Base-by-base conservation (phyloP, 495 filamentous ascomycete species). In the Rhizodiscina lignyota region DNA sequence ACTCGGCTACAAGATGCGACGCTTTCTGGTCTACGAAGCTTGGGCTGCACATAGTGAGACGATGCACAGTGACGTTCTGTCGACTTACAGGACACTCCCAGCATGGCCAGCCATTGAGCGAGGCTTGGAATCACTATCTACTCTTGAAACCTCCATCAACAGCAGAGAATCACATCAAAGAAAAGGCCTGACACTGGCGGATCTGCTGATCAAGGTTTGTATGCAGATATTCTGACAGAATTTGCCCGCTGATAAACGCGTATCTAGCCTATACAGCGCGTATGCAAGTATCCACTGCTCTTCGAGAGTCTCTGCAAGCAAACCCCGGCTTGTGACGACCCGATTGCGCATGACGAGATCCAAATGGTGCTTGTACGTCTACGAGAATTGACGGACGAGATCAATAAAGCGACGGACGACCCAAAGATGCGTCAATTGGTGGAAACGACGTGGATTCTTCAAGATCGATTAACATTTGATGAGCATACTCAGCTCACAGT, bases 231-330 rank as follows among this genome's bases (percentile, higher is more conserved):
- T 11, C 19, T 5, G 12, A 29, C 13, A 5, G 19, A 17, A 4
- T 21, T 36, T 24, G 2, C 2, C 5, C 22, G 13, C 10, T 22
- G 21, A n/a, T n/a, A 16, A 6, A 21, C 1, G 6, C n/a, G 5
- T 15, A 24, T 18, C 21, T 45, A 94, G 89, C 89, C 89, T 0
- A 83, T 94, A 36, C 89, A 97, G 61, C 69, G 89, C 22, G 69
- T 96, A 11, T 91, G 82, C 66, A 84, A 79, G 60, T 97, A 97
- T 56, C 81, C 82, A 6, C 66, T 97, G 22, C 62, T 97, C 16
- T 82, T 96, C 35, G 64, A 73, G 4, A 83, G 94, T 38, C 61
- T 97, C 24, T 62, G 82, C 37, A 82, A 76, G 44, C 62, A 79
- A 41, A 94, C 85, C 0, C 79, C 81, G 11, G 78, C 80, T 4